Evolutionary conservation across 2,329 filamentous ascomycete species (phyloP), one percentile per base, ranked within the genome.

Genomic region (Botryotinia globosa): DNA sequence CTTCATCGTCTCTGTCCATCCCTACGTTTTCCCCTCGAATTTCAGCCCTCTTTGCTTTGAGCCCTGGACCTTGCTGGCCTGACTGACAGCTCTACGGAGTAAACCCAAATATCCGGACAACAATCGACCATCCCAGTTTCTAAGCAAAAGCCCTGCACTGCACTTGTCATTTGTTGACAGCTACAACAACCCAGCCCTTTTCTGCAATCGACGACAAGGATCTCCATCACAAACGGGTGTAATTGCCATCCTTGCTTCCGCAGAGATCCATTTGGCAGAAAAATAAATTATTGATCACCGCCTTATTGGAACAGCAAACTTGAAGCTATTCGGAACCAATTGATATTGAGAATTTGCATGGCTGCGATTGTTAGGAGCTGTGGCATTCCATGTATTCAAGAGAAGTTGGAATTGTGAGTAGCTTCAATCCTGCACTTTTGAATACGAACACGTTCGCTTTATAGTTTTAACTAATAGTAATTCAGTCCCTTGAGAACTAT

Each of bases 161-260:
- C 56, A 64, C 32, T 48, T 51, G 68, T 45, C 68, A 64, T 65
- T 71, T 71, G 68, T 71, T 51, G 37, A 70, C 63, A 51, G 68
- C 58, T 61, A 70, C 67, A 44, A 69, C 42, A 58, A 51, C 44
- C 63, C n/a, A 54, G 63, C 64, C 37, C 61, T 65, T 65, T 59
- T 51, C 45, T 72, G 63, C 70, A 72, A 67, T 72, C 45, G 45
- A 59, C 63, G 54, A 72, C 62, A 67, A 67, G 48, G 63, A 59
- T 64, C 42, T 68, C 34, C 25, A 68, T n/a, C 37, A 59, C 45
- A 45, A 56, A 68, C 70, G 51, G 70, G 70, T 39, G 62, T 68
- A 67, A 67, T 67, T 44, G 62, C 45, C 29, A 72, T 48, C 70
- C 70, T 48, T 72, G 63, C 63, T 72, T 61, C 70, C 70, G 62